Evolutionary conservation across 2,329 filamentous ascomycete species (phyloP), one percentile per base, ranked within the genome.

Genomic region (Endoconidiophora polonica): DNA sequence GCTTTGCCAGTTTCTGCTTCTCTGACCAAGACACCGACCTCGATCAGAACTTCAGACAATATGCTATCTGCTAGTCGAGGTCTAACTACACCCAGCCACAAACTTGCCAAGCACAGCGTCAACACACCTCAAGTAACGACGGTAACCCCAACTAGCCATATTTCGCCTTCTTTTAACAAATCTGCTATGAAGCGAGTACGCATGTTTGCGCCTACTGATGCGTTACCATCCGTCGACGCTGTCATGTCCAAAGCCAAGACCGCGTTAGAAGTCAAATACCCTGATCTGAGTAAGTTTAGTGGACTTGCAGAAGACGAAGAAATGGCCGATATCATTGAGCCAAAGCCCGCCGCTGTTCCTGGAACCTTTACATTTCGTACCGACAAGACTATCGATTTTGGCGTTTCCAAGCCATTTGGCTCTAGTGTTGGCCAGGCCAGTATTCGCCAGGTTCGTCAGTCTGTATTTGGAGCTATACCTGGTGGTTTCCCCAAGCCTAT

Each of bases 21-120:
- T 10, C 10, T 51, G 6, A 50, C 52, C 2, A 59, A 62, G 22
- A 54, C 57, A 6, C 70, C 70, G 0, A 69, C 73, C 2, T 65
- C 60, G 6, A 65, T 68, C 2, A 38, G 38, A 16, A 38, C 41
- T 16, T 33, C 48, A 10, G 52, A 48, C n/a, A 41, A 36, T 10
- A 14, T 46, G 39, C 38, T 37, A 36, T 26, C 49, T 44, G 26
- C 20, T 47, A 60, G 68, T 2, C 61, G 70, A 16, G 70, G 74
- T 4, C 65, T 77, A 49, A 79, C 77, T 4, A 86, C 82, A 1
- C 83, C 82, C 5, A 79, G 79, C 29, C 73, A 79, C 22, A 83
- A 79, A 62, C 60, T 69, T 37, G 62, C 66, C 16, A 94, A 93
- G 67, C 81, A 76, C 50, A 85, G 94, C 36, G 79, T 83, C 46